Evolutionary conservation across 768 basidiomycete genomes (phyloP).

Genomic region (Symmetrospora coprosmae): DNA sequence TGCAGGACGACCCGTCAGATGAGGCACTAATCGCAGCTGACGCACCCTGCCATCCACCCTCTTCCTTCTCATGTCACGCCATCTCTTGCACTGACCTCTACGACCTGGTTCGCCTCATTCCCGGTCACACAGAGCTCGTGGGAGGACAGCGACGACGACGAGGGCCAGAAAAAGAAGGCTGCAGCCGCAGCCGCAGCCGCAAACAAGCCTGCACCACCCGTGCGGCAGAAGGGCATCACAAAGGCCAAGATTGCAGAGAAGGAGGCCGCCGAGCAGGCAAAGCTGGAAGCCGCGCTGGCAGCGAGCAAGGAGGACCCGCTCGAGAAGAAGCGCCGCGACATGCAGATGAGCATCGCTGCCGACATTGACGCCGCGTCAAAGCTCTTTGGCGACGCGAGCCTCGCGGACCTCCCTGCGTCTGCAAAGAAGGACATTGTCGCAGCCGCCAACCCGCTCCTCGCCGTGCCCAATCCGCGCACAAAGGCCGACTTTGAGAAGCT

Average conservation of each 20-base stretch:
- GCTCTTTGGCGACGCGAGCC: constrained; percentile 55
- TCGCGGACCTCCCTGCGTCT: not conserved
- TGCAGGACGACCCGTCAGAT: no score
- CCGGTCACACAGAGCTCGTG: constrained; percentile 36
- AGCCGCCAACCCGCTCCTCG: constrained; percentile 43
- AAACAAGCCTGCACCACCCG: constrained; percentile 46
- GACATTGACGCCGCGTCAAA: constrained; percentile 75
- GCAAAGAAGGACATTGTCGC: not conserved
- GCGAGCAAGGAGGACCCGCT: constrained; percentile 56
- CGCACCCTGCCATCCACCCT: no score
- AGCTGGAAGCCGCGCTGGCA: constrained; percentile 39
- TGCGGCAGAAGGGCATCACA: constrained; percentile 82
- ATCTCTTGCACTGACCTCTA: constrained; percentile 18
- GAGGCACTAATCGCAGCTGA: no score
- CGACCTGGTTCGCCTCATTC: not conserved
- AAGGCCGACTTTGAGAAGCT: constrained; percentile 73
- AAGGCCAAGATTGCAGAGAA: constrained; percentile 87
- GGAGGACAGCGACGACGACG: constrained; percentile 60
- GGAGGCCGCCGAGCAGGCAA: constrained; percentile 56
- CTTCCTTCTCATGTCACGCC: no score
- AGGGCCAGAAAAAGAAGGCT: constrained; percentile 39
- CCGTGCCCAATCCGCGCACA: constrained; percentile 64
- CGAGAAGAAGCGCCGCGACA: constrained; percentile 61
- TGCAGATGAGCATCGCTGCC: constrained; percentile 66
- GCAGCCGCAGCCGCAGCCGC: constrained; percentile 35